phyloP scores from a whole-genome alignment of 345 rosid species.

The Capsella bursapastoris region DNA sequence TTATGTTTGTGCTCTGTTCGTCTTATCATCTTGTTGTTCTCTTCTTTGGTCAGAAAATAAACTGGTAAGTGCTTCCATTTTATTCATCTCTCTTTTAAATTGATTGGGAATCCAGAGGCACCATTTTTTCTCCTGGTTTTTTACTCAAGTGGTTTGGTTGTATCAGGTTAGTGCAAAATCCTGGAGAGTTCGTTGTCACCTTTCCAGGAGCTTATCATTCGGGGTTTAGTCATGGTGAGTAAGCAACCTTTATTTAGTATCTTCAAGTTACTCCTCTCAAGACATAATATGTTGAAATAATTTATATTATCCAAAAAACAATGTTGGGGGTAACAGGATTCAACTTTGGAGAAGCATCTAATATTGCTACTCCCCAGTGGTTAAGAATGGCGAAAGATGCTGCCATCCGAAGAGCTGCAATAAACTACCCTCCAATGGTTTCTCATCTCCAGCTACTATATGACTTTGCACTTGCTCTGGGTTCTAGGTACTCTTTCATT shows the following conservation, averaged over 20 bases:
- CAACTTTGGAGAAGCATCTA: constrained; percentile 96
- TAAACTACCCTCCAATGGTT: constrained; percentile 97
- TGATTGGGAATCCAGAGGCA: constrained; percentile 4
- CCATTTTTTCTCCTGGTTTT: background rate
- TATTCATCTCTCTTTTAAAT: constrained; percentile 5
- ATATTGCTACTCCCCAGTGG: constrained; percentile 98
- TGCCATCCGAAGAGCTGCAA: constrained; percentile 95
- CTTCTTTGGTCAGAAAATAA: constrained; percentile 3
- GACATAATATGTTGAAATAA: constrained; percentile 13
- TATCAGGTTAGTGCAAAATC: constrained; percentile 88
- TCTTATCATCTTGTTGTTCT: constrained; percentile 7
- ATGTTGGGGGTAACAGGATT: constrained; percentile 61
- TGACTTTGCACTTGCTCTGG: constrained; percentile 80
- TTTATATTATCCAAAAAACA: background rate
- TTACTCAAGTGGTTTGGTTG: constrained; percentile 10
- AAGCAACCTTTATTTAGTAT: constrained; percentile 11
- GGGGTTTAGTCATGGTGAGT: constrained; percentile 96
- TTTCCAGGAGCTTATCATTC: constrained; percentile 99
- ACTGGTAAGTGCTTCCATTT: background rate
- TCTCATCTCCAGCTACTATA: constrained; percentile 98
- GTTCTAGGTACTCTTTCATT: constrained; percentile 71
- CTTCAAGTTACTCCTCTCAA: constrained; percentile 14
- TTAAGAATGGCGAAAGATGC: constrained; percentile 84
- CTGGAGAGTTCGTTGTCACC: constrained; percentile 95
- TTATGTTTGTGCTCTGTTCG: constrained; percentile 38